Conservation (phyloP, 176 grass and related monocot species). For the Oryza glaberrima region DNA sequence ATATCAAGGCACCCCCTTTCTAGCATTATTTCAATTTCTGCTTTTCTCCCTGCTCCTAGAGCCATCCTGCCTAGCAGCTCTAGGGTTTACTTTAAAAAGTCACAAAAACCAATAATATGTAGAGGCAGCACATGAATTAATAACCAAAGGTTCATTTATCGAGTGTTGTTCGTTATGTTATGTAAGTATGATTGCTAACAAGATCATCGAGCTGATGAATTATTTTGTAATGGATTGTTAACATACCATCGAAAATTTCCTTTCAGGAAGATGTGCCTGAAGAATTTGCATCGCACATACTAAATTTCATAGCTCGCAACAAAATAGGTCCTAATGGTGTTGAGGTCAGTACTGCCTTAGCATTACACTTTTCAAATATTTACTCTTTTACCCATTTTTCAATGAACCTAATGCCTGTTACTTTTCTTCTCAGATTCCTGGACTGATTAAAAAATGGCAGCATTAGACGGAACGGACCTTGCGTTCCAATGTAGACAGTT, state of each 20-base stretch:
- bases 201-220: constrained; percentile 1
- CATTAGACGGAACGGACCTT: constrained; percentile 2
- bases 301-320: constrained; percentile 92
- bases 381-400: background rate
- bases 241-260: constrained; percentile 22
- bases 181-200: constrained; percentile 14
- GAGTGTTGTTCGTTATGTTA: background rate
- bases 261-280: constrained; percentile 97
- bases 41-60: constrained; percentile 25
- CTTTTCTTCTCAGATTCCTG: constrained; percentile 49
- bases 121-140: background rate
- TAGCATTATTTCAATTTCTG: background rate
- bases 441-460: constrained; percentile 47
- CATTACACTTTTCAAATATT: constrained; percentile 19
- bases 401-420: background rate
- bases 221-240: constrained; percentile 11
- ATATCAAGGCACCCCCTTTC: background rate
- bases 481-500: background rate
- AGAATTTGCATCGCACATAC: constrained; percentile 83
- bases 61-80: background rate
- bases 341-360: constrained; percentile 55
- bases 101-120: background rate
- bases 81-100: background rate
- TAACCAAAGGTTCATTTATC: constrained; percentile 14
- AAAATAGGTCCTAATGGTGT: constrained; percentile 84